These are phyloP conservation scores for Yamadazyma spencermartinsiae DNA, from an alignment of 1,139 yeast genomes.

Conservation along the genomic window DNA sequence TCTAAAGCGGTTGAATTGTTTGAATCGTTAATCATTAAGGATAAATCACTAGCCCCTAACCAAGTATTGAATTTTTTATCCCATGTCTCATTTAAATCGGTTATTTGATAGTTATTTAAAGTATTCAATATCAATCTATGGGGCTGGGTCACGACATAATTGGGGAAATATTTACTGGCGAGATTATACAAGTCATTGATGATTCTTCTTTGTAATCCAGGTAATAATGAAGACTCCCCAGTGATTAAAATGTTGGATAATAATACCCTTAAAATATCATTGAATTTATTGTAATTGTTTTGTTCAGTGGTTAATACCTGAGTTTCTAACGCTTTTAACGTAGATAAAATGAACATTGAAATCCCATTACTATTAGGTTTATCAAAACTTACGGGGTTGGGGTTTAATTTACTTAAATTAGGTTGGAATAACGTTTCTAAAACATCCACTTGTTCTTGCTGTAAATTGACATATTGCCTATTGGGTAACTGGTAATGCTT, in stretches of 20 bases:
- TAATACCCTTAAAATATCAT: conserved; percentile 41
- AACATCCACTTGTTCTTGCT: conserved; percentile 43
- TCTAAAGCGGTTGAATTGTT: conserved; percentile 44
- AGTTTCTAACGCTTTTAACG: conserved; percentile 38
- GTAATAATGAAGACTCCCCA: conserved; percentile 62
- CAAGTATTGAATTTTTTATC: conserved; percentile 62
- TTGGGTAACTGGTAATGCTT: conserved; percentile 52
- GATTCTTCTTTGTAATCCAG: conserved; percentile 63
- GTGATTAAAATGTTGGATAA: conserved; percentile 65
- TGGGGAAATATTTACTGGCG: conserved; percentile 49
- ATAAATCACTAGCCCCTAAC: conserved; percentile 68
- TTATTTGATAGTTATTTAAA: conserved; percentile 26
- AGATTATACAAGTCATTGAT: conserved; percentile 57
- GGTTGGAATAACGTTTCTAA: conserved; percentile 61
- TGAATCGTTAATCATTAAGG: conserved; percentile 49
- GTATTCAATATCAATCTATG: conserved; percentile 20
- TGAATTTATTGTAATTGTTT: conserved; percentile 31
- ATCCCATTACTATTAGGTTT: conserved; percentile 44
- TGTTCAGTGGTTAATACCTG: conserved; percentile 28
- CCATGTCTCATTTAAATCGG: conserved; percentile 40
- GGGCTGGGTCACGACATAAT: conserved; percentile 34
- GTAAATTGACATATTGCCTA: conserved; percentile 38
- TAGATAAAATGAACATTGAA: conserved; percentile 38
- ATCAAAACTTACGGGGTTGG: conserved; percentile 31
- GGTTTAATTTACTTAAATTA: conserved; percentile 33